Conservation (phyloP, 2,329 filamentous ascomycete species). For the Alternaria hordeiaustralica region DNA sequence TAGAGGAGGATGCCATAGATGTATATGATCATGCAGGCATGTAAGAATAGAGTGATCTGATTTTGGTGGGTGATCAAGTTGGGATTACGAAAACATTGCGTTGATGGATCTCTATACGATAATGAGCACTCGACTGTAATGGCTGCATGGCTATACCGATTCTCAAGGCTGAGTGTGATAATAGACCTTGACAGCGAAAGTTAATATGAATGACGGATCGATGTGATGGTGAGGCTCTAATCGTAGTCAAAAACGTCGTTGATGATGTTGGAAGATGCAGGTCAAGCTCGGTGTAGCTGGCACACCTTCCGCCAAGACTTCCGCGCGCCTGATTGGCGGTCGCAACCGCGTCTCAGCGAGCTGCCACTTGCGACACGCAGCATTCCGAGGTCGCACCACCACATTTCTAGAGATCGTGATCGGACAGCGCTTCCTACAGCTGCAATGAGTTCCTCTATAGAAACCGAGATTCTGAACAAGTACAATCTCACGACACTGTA, state of each 20-base stretch:
- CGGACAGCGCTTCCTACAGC: constrained; percentile 6
- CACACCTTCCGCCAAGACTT: constrained; percentile 15
- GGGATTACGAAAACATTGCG: not conserved
- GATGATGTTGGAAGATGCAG: not conserved
- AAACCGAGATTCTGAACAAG: constrained; percentile 81
- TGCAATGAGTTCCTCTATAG: constrained; percentile 49
- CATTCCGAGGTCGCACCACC: constrained; percentile 4
- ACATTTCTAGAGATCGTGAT: not conserved
- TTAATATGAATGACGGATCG: not conserved
- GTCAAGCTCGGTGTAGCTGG: not conserved
- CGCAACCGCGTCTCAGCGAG: constrained; percentile 25
- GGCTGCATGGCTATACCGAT: not conserved
- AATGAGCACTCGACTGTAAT: not conserved
- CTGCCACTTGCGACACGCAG: constrained; percentile 19
- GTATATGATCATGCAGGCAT: no score
- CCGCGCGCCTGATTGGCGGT: constrained; percentile 31
- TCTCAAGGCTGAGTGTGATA: rapidly evolving
- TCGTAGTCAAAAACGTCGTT: not conserved
- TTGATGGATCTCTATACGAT: not conserved
- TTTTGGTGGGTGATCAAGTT: no score
- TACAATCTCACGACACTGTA: constrained; percentile 83
- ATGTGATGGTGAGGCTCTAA: not conserved
- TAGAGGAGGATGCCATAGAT: no score
- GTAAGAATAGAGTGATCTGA: no score
- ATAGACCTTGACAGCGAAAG: no score